These are phyloP conservation scores for Torulaspora pretoriensis DNA, from an alignment of 1,139 yeast genomes.

Conservation along the genomic window DNA sequence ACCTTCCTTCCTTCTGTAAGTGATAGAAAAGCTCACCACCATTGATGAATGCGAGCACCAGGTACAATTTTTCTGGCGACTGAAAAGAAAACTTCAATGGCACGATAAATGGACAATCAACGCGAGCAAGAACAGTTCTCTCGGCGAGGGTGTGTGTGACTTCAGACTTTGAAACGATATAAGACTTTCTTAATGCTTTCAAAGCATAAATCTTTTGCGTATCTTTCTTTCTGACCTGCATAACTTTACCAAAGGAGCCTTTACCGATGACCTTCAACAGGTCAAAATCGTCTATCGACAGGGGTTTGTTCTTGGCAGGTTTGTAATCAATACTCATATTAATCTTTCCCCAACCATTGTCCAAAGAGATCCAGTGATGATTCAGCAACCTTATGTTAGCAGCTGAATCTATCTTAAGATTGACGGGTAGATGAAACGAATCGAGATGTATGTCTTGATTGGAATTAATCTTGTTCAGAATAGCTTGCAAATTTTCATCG, in stretches of 20 bases:
- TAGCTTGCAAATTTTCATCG: slow-evolving; percentile 35
- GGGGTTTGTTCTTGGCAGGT: slow-evolving; percentile 63
- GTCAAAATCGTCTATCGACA: slow-evolving; percentile 88
- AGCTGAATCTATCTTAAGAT: slow-evolving; percentile 39
- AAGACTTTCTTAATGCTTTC: slow-evolving; percentile 89
- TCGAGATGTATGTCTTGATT: slow-evolving; percentile 42
- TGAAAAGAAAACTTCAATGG: slow-evolving; percentile 95
- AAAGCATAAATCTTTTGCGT: slow-evolving; percentile 91
- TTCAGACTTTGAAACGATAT: slow-evolving; percentile 88
- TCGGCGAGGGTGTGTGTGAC: slow-evolving; percentile 96
- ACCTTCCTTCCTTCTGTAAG: slow-evolving; percentile 84
- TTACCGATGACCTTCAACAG: slow-evolving; percentile 91
- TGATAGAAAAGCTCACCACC: slow-evolving; percentile 98
- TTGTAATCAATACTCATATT: slow-evolving; percentile 74
- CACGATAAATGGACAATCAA: slow-evolving; percentile 95
- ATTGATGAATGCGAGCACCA: slow-evolving; percentile 87
- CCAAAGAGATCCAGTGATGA: slow-evolving; percentile 44
- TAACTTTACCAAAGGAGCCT: slow-evolving; percentile 97
- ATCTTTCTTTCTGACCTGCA: slow-evolving; percentile 95
- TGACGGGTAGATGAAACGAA: slow-evolving; percentile 36
- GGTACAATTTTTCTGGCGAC: slow-evolving; percentile 86
- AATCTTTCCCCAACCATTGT: slow-evolving; percentile 41
- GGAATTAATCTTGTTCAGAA: slow-evolving; percentile 36
- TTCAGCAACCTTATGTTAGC: slow-evolving; percentile 42
- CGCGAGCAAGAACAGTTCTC: slow-evolving; percentile 88